phyloP scores from a whole-genome alignment of 225 moss, liverwort and hornwort genomes.

The Sphagnum contortum region DNA sequence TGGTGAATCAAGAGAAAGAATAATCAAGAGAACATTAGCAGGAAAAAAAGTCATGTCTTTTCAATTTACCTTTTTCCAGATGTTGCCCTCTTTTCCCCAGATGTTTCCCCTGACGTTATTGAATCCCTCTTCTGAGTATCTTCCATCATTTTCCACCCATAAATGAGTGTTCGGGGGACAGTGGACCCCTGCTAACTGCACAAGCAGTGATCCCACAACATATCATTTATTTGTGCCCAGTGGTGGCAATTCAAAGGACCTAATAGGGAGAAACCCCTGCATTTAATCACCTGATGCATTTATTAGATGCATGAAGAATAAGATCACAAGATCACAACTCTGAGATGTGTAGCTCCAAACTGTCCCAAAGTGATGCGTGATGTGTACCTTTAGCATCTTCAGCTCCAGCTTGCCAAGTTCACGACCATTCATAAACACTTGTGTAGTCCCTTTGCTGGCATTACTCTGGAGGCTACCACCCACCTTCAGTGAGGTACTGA shows the following conservation, averaged over 20 bases:
- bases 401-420: constrained; percentile 89
- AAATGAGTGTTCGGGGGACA: constrained; percentile 70
- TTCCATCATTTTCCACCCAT: constrained; percentile 89
- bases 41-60: no score
- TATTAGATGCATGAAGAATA: no score
- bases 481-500: constrained; percentile 65
- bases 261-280: no score
- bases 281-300: no score
- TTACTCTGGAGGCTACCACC: constrained; percentile 50
- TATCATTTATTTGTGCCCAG: no score
- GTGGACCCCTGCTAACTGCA: constrained; percentile 84
- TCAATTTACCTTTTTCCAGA: no score
- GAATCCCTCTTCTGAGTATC: constrained; percentile 79
- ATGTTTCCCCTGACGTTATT: constrained; percentile 87
- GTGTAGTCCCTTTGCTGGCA: constrained; percentile 82
- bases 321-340: no score
- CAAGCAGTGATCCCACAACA: not conserved
- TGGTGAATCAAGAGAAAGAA: no score
- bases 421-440: constrained; percentile 88
- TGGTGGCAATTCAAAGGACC: no score
- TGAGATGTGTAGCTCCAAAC: no score
- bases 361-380: no score
- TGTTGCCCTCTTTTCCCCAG: constrained; percentile 77
- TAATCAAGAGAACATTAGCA: no score
- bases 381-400: constrained; percentile 85